These are phyloP conservation scores for Cylindrodendrum hubeiense DNA, from an alignment of 2,329 filamentous ascomycete species.

Conservation along the genomic window DNA sequence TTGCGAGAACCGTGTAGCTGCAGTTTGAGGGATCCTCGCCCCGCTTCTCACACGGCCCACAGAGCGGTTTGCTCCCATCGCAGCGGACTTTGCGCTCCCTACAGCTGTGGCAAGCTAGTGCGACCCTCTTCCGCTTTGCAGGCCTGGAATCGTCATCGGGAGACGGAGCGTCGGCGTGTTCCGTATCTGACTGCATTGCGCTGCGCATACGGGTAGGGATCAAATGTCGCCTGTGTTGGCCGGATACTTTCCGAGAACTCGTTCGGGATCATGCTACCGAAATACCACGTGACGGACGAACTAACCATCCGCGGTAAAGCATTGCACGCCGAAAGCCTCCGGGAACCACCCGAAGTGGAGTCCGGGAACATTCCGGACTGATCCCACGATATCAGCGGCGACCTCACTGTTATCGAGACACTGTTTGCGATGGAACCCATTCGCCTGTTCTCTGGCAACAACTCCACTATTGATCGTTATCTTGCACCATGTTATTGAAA, in stretches of 20 bases:
- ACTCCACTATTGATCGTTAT: background rate
- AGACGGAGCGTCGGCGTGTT: background rate
- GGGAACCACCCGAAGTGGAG: background rate
- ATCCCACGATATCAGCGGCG: background rate
- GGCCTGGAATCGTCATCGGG: background rate
- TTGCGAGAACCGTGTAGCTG: constrained; percentile 2
- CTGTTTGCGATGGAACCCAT: background rate
- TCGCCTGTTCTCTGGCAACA: background rate
- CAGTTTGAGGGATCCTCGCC: background rate
- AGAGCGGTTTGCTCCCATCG: constrained; percentile 16
- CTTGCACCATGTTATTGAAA: background rate
- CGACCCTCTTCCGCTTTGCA: constrained; percentile 7
- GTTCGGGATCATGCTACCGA: too few relatives aligned
- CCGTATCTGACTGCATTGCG: background rate
- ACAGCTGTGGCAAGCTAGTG: constrained; percentile 15
- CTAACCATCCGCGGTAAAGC: background rate
- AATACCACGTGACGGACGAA: background rate
- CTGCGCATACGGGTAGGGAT: background rate
- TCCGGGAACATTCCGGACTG: background rate
- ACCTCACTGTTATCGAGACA: background rate
- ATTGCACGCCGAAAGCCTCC: background rate
- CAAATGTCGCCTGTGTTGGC: background rate
- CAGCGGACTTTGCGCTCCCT: constrained; percentile 22
- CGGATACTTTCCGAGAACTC: background rate
- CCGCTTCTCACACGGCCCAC: constrained; percentile 4